Evolutionary conservation across 148 eudicot genomes (phyloP).

Genomic region (Cornus suecica): DNA sequence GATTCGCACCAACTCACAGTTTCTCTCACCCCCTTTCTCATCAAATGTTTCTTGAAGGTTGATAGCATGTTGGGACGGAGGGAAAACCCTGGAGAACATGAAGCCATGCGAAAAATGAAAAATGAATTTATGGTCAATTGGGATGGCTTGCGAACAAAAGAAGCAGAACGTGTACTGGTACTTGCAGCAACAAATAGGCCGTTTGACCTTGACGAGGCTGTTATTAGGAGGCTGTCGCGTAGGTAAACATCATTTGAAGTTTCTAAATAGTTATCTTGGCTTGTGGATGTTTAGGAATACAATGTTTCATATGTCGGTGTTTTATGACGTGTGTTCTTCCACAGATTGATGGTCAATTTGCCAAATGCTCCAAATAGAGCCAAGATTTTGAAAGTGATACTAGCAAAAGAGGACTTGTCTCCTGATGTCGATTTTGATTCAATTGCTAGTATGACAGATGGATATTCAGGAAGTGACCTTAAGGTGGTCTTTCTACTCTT

Average conservation of each 20-base stretch:
- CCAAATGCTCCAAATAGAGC: conserved; percentile 95
- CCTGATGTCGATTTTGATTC: conserved; percentile 76
- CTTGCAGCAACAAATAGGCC: conserved; percentile 17
- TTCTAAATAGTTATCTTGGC: neutral
- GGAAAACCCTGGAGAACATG: conserved; percentile 12
- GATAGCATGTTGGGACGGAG: conserved; percentile 18
- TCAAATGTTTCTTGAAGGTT: neutral
- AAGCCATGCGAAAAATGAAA: conserved; percentile 17
- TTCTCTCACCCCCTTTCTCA: neutral
- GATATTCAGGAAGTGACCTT: conserved; percentile 98
- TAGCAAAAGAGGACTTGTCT: conserved; percentile 88
- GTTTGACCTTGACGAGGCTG: conserved; percentile 15
- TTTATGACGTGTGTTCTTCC: conserved; percentile 8
- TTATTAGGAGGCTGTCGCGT: conserved; percentile 12
- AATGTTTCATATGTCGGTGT: conserved; percentile 1
- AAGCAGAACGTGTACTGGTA: conserved; percentile 7
- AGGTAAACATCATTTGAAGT: conserved; percentile 1
- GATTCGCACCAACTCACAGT: neutral
- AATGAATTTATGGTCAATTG: conserved; percentile 15
- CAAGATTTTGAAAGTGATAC: conserved; percentile 80
- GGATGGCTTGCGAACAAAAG: conserved; percentile 16
- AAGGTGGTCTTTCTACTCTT: conserved; percentile 47
- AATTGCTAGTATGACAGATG: conserved; percentile 89
- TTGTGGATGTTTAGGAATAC: too few relatives aligned
- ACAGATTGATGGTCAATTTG: conserved; percentile 92